Evolutionary conservation across 1,284 basidiomycete species (phyloP).

Genomic region (Serendipita sp.): DNA sequence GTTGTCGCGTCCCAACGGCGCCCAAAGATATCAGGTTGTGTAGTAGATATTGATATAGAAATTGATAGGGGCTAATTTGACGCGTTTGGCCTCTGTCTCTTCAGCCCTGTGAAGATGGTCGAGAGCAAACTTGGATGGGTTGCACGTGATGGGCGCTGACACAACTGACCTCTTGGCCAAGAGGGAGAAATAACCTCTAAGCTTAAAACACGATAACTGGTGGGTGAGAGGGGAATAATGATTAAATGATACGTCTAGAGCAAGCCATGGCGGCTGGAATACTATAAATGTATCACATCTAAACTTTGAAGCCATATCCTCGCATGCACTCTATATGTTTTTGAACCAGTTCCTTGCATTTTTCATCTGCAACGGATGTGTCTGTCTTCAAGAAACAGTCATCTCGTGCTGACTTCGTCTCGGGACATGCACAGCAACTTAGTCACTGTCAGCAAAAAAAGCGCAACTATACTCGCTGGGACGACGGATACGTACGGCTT

Average conservation of each 20-base stretch:
- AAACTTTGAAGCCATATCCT: constrained; percentile 71
- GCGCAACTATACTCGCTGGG: neutral
- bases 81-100: neutral
- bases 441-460: neutral
- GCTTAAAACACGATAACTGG: neutral
- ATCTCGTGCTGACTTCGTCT: constrained; percentile 82
- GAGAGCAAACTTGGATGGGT: neutral
- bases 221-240: neutral
- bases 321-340: constrained; percentile 86
- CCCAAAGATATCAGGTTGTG: neutral
- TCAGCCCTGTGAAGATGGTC: no score
- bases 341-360: constrained; percentile 69
- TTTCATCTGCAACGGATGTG: constrained; percentile 53
- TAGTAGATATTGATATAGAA: neutral
- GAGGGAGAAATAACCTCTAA: neutral
- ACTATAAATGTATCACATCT: constrained; percentile 13
- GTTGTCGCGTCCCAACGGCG: neutral
- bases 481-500: constrained; percentile 58
- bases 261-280: neutral
- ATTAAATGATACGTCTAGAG: neutral
- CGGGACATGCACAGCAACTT: constrained; percentile 90
- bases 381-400: constrained; percentile 80
- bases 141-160: neutral
- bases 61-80: neutral
- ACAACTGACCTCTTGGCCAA: no score